phyloP scores from a whole-genome alignment of 2,329 filamentous ascomycete genomes.

The Davidsoniella neocaledoniae region DNA sequence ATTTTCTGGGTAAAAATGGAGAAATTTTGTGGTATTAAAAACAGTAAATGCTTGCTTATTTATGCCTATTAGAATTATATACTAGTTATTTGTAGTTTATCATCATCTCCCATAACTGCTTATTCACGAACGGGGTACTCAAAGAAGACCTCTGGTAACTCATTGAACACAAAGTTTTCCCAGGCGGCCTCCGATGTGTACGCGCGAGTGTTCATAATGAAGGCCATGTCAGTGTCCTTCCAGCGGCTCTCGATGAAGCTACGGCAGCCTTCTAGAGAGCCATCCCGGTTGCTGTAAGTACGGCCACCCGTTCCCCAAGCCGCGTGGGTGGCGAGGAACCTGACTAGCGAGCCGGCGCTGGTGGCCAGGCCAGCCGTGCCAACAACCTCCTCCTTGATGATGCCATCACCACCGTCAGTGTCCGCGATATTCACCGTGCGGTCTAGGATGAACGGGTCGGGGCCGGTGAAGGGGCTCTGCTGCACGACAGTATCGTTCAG shows the following conservation, averaged over 20 bases:
- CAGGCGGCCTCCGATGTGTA: neutral
- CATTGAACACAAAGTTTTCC: neutral
- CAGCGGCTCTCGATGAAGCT: neutral
- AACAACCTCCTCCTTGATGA: slow-evolving; percentile 13
- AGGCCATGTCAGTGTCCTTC: neutral
- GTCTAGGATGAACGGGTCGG: slow-evolving; percentile 9
- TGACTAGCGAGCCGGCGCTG: slow-evolving; percentile 7
- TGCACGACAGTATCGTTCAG: slow-evolving; percentile 11
- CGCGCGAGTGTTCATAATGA: slow-evolving; percentile 7
- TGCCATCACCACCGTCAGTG: slow-evolving; percentile 12
- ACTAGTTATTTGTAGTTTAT: too few relatives aligned
- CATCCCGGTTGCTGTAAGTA: neutral
- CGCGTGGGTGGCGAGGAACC: slow-evolving; percentile 13
- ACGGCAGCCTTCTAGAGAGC: neutral
- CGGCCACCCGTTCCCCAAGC: slow-evolving; percentile 8
- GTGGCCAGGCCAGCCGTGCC: slow-evolving; percentile 11
- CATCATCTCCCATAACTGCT: too few relatives aligned
- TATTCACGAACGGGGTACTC: neutral
- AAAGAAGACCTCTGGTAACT: neutral
- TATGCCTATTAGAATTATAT: too few relatives aligned
- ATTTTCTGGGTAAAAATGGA: too few relatives aligned
- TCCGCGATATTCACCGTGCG: neutral
- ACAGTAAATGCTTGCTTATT: too few relatives aligned
- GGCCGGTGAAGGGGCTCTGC: slow-evolving; percentile 11
- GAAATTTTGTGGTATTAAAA: too few relatives aligned